Base-by-base conservation (phyloP, 108 stramenopile species). In the Mayamaea pseudoterrestris region DNA sequence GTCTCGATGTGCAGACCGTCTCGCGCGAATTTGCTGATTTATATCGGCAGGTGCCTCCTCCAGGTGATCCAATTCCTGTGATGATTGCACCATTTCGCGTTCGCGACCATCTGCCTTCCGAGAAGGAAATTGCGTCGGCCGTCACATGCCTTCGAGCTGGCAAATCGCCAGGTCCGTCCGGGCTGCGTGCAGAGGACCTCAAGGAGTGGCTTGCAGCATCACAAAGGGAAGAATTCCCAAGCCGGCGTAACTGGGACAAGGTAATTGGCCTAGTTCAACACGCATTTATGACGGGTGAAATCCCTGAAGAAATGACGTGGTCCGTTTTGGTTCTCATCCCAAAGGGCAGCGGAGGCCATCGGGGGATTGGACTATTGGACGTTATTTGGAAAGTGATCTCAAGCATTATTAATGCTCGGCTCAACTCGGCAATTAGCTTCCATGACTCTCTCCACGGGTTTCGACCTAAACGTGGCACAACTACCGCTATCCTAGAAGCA, bases 271-370 rank as follows among this genome's bases (percentile, higher is more conserved):
- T 58, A 2, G 26, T 52, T n/a, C 50, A 60, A 22, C 4, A 22
- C 8, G 17, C 35, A 14, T 60, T 35, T 25, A 31, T 25, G 2
- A 26, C 32, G 27, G 58, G 58, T 17, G 41, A 52, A 31, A n/a
- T 60, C 9, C 58, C 58, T 3, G 4, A 16, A 11, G 13, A 41
- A 30, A 3, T 52, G 6, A n/a, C 16, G 2, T 51, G 50, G 58
- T 11, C 34, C 3, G 24, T 45, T n/a, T n/a, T 52, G 29, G 58
- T 42, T 2, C 50, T 60, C n/a, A 25, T 60, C 43, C 58, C 50
- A 6, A 60, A 60, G 25, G 50, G 50, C 17, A 45, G 50, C 17
- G 50, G 50, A 22, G 36, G 30, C 21, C 21, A 22, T 24, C 34
- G 46, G 1, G 40, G 58, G 20, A 59, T 59, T 1, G 50, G 58